Conservation (phyloP, 2,329 filamentous ascomycete species). For the Ophiocordyceps robertsii region DNA sequence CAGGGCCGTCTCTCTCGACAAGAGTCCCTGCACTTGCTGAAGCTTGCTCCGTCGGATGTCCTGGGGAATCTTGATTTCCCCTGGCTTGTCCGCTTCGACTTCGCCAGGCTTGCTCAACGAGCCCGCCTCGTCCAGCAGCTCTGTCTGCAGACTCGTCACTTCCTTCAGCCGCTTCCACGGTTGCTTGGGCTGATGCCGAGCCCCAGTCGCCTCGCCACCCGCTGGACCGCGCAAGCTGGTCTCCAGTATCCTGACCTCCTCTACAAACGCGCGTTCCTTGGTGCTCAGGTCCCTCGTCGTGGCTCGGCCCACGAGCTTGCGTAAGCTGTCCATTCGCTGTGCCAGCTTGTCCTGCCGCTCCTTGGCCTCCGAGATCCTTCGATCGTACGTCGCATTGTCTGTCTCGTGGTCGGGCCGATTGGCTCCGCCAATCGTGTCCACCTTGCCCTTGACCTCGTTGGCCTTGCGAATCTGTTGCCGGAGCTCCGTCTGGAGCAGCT, state of each 20-base stretch:
- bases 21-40: constrained; percentile 45
- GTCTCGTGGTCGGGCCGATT: constrained; percentile 34
- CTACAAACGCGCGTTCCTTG: constrained; percentile 31
- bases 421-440: constrained; percentile 46
- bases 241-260: constrained; percentile 41
- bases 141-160: constrained; percentile 37
- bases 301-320: constrained; percentile 27
- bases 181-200: constrained; percentile 29
- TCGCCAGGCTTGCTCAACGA: constrained; percentile 22
- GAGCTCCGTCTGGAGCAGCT: constrained; percentile 54
- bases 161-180: constrained; percentile 44
- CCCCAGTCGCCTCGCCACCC: constrained; percentile 13
- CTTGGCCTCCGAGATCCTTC: constrained; percentile 40
- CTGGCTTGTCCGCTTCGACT: constrained; percentile 15
- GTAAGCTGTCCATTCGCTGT: constrained; percentile 45
- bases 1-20: constrained; percentile 54
- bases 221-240: constrained; percentile 26
- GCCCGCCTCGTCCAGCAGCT: constrained; percentile 37
- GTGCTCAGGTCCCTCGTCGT: constrained; percentile 27
- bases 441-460: constrained; percentile 49
- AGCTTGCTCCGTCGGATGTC: constrained; percentile 51
- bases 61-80: constrained; percentile 39
- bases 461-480: constrained; percentile 53
- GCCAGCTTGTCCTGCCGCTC: constrained; percentile 42
- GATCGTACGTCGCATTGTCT: constrained; percentile 43